Percentiles rank a stretch among this genome's conserved stretches.
Conservation (phyloP, 306 rosid genomes). For the Ormosia emarginata region DNA sequence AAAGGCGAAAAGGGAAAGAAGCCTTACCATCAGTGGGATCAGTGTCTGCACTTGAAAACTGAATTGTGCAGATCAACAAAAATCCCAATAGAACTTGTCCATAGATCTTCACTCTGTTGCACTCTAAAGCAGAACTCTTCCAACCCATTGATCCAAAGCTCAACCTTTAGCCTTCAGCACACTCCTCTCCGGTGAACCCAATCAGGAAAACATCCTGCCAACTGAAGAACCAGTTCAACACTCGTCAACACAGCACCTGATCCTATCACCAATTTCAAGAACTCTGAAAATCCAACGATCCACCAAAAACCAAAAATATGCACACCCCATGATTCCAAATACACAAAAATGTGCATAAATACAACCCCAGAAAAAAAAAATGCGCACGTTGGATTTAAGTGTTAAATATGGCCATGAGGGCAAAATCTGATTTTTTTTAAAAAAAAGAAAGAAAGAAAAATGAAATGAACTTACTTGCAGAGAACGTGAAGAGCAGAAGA, state of each 20-base stretch:
- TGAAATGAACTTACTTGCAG: conserved; percentile 33
- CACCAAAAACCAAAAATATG: not conserved
- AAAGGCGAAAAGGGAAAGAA: conserved; percentile 20
- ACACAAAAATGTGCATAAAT: not conserved
- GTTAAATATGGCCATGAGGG: not conserved
- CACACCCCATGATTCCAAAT: conserved; percentile 1
- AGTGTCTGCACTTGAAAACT: conserved; percentile 59
- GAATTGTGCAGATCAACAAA: conserved; percentile 53
- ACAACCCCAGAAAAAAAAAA: not conserved
- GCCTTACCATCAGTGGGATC: conserved; percentile 71
- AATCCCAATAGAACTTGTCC: conserved; percentile 47
- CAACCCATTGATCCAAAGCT: conserved; percentile 60
- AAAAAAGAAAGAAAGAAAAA: not conserved
- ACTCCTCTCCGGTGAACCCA: conserved; percentile 22
- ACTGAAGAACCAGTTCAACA: conserved; percentile 23
- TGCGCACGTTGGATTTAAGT: not conserved
- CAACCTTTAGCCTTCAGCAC: conserved; percentile 33
- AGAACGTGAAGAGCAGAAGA: conserved; percentile 26
- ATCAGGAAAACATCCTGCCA: conserved; percentile 44
- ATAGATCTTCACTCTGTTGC: conserved; percentile 47
- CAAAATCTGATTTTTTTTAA: conserved; percentile 5
- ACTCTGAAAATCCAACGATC: not conserved
- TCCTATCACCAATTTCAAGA: conserved; percentile 22
- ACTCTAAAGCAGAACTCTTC: conserved; percentile 54
- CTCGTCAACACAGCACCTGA: conserved; percentile 19